A percentile compares a stretch with the other conserved stretches of the same genome.
Conservation (phyloP, 1,284 basidiomycete species). For the Hortiboletus rubellus region DNA sequence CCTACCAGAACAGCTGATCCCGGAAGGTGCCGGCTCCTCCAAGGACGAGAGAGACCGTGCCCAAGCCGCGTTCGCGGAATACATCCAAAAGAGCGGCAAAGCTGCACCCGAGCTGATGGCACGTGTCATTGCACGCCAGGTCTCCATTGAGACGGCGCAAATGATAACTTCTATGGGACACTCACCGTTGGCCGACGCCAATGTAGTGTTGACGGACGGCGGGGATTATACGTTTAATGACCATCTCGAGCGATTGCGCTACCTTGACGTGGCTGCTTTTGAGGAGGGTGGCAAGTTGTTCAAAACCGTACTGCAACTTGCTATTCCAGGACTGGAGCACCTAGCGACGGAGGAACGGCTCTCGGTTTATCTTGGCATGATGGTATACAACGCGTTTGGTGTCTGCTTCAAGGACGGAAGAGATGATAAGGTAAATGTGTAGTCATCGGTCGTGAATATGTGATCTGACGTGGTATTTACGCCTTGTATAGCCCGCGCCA, state of each 20-base stretch:
- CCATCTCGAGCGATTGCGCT: constrained; percentile 72
- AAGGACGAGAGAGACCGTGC: constrained; percentile 52
- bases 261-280: constrained; percentile 51
- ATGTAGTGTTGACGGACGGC: constrained; percentile 50
- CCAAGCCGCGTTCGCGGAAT: constrained; percentile 57
- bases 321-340: constrained; percentile 69
- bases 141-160: constrained; percentile 63
- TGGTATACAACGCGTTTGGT: constrained; percentile 75
- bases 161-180: constrained; percentile 38
- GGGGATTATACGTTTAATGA: constrained; percentile 66
- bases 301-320: constrained; percentile 54
- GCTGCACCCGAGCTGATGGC: constrained; percentile 59
- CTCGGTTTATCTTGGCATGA: constrained; percentile 62
- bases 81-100: constrained; percentile 50
- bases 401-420: constrained; percentile 64
- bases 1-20: constrained; percentile 53
- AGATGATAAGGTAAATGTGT: constrained; percentile 58
- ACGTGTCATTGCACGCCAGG: constrained; percentile 69
- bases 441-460: not conserved
- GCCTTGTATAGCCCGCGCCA: constrained; percentile 48
- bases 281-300: constrained; percentile 56
- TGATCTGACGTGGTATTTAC: not conserved
- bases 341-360: constrained; percentile 66
- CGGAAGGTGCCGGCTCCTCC: constrained; percentile 34
- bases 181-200: constrained; percentile 29